Evolutionary conservation across 768 basidiomycete species (phyloP), one percentile per base, ranked within the genome.

Genomic region (Leccinum arenicola): DNA sequence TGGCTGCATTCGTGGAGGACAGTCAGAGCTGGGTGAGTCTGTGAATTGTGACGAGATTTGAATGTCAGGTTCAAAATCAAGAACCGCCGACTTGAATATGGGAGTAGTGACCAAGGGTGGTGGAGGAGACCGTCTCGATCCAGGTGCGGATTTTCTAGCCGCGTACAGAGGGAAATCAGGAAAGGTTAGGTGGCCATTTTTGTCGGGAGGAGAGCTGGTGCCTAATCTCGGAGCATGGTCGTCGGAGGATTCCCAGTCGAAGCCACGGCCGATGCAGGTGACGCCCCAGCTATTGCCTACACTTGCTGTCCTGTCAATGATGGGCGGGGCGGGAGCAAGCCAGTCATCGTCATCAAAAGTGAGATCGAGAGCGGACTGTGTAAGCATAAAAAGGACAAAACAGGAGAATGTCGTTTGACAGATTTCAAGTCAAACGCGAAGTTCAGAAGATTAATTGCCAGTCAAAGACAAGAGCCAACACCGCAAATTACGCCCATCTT

Each of bases 261-360:
- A 92, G 17, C 91, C 91, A 50, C 88, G 84, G 11, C 91, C 91
- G 50, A 93, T 87, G 38, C 84, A 90, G 19, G 91, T 93, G 61
- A 93, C 90, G 7, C 87, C 88, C 89, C 89, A 93, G 73, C 89
- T 91, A 61, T 84, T 84, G 33, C 86, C 84, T 55, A 88, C 84
- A 59, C 86, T 88, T 43, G 88, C 80, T 7, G 86, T 76, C 59
- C 82, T 78, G 73, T 86, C 84, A 19, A 87, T 78, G 29, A 79
- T 73, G 4, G 80, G 71, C 31, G 80, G 77, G 38, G 78, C 75
- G 45, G 83, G 77, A 27, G 80, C 66, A 60, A 80, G 78, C 89
- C 88, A 89, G 66, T 86, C 88, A 63, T 87, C 85, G 61, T 84
- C 86, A 68, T 88, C 88, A 72, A 86, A 87, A 56, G 79, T 73